Percentiles rank a stretch among this genome's conserved stretches.
Evolutionary conservation across 2,329 filamentous ascomycete species (phyloP).

Genomic region (Alternaria brassicae): DNA sequence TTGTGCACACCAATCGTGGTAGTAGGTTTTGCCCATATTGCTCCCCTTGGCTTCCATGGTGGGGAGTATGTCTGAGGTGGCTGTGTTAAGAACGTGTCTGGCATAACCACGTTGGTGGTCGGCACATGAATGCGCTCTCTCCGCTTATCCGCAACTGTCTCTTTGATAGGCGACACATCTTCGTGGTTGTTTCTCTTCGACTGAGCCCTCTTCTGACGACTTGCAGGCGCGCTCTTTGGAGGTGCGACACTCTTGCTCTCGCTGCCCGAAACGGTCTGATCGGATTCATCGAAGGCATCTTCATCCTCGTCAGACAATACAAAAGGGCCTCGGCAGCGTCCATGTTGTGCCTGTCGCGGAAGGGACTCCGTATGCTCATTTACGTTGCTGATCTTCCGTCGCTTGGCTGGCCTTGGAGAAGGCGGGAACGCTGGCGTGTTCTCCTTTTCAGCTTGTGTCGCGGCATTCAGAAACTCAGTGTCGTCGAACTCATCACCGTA

Average conservation of each 20-base stretch:
- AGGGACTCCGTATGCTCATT: conserved; percentile 33
- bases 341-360: conserved; percentile 29
- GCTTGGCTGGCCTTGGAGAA: conserved; percentile 48
- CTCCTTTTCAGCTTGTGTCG: conserved; percentile 59
- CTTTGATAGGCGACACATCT: conserved; percentile 29
- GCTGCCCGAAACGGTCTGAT: conserved; percentile 16
- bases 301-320: conserved; percentile 38
- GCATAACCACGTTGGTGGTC: conserved; percentile 49
- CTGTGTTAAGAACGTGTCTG: conserved; percentile 54
- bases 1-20: conserved; percentile 38
- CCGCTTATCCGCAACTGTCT: conserved; percentile 42
- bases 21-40: conserved; percentile 56
- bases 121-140: conserved; percentile 56
- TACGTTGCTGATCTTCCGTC: conserved; percentile 40
- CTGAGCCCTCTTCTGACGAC: conserved; percentile 23
- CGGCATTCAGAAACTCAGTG: conserved; percentile 68
- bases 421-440: conserved; percentile 41
- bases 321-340: conserved; percentile 30
- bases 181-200: conserved; percentile 20
- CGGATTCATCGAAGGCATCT: conserved; percentile 17
- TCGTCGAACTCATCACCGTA: conserved; percentile 71
- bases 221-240: conserved; percentile 13
- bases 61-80: conserved; percentile 52
- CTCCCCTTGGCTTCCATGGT: conserved; percentile 55
- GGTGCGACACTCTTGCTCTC: conserved; percentile 18